Base-by-base conservation (phyloP, 208 protist genomes). In the Plasmodiophora brassicae region DNA sequence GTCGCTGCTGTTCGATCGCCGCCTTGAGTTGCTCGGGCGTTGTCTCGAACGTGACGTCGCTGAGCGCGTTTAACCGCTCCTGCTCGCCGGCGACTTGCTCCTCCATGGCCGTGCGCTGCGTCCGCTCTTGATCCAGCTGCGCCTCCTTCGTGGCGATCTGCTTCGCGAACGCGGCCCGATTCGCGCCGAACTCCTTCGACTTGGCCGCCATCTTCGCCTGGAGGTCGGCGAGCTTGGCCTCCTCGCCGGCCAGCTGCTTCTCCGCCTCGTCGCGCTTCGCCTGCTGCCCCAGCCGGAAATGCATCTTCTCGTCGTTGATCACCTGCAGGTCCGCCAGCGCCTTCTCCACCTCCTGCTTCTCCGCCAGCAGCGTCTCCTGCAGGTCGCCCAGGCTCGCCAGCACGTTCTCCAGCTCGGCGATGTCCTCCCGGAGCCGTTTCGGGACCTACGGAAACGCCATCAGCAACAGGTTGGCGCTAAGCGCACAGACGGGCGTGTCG, bases 221-320 rank as follows among this genome's bases (percentile, higher is more conserved):
- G 20, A 78, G 32, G 32, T 78, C 65, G n/a, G 5, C n/a, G 10
- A 78, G n/a, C n/a, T 78, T n/a, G 10, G 32, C 32, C 65, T 32
- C 14, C 65, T 78, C 65, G 5, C 65, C n/a, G n/a, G n/a, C 65
- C 65, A 78, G n/a, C 5, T 38, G 65, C n/a, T 78, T 78, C 32
- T 5, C 5, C 65, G 41, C 32, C 41, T 78, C 65, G n/a, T 78
- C 65, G n/a, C 65, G 65, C 5, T 14, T 32, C 65, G 65, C 65
- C n/a, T 78, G 65, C n/a, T 78, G 65, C 5, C 32, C 65, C n/a
- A 78, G 41, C 32, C n/a, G 65, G 14, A n/a, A 78, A 32, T 78
- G 65, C 65, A 78, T 78, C 41, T 78, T 78, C 65, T 78, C 65
- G 20, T 78, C 65, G n/a, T 78, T 78, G n/a, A 78, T 32, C 32